A percentile compares a stretch with the other conserved stretches of the same genome.
Conservation (phyloP, 2,329 filamentous ascomycete species). For the Aspergillus viridinutans region DNA sequence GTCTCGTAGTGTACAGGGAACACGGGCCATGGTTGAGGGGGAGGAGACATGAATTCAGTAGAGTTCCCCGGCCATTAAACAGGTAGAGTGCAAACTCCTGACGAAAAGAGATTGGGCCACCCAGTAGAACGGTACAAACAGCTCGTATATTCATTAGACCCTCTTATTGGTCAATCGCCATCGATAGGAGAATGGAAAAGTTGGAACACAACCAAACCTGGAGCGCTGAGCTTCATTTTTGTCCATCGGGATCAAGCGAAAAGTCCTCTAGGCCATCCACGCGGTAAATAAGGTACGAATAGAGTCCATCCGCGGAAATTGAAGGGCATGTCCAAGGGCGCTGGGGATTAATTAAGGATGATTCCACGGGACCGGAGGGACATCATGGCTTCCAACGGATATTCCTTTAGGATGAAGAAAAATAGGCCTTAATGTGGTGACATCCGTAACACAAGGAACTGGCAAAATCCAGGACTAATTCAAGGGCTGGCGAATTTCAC, state of each 20-base stretch:
- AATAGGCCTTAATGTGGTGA: constrained; percentile 7
- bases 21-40: neutral
- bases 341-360: neutral
- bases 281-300: neutral
- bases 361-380: neutral
- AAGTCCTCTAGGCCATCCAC: neutral
- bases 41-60: neutral
- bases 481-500: constrained; percentile 33
- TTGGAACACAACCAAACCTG: neutral
- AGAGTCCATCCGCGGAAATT: neutral
- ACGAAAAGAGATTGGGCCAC: neutral
- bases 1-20: neutral
- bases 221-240: neutral
- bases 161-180: neutral
- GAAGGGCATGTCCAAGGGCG: neutral
- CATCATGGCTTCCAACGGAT: constrained; percentile 3
- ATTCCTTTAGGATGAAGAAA: neutral
- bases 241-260: neutral
- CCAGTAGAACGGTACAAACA: neutral
- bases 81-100: neutral
- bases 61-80: neutral
- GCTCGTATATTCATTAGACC: neutral
- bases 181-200: neutral
- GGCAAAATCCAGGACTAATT: constrained; percentile 8
- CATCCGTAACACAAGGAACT: constrained; percentile 2